A percentile compares a stretch with the other conserved stretches of the same genome.
Conservation (phyloP, 2,329 filamentous ascomycete species). For the Penicillium capsulatum region DNA sequence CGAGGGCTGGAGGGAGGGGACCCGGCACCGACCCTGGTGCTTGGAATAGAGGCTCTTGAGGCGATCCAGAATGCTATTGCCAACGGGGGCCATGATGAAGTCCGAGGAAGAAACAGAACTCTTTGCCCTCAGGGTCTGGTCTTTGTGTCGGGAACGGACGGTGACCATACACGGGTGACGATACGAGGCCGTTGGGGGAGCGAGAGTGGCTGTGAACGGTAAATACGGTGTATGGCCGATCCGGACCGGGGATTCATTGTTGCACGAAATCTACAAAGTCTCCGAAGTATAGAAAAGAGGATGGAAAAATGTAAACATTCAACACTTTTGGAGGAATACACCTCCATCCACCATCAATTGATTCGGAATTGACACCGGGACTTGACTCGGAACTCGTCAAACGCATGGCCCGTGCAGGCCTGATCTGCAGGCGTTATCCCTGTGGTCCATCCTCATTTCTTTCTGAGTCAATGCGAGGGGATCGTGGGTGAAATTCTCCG, state of each 20-base stretch:
- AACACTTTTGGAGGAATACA: no score
- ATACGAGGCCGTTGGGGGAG: neutral
- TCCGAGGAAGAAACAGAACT: neutral
- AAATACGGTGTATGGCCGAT: conserved; percentile 1
- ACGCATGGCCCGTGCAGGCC: no score
- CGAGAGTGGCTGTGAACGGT: conserved; percentile 1
- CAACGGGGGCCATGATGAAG: conserved; percentile 33
- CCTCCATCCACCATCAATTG: no score
- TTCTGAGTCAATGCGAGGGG: conserved; percentile 20
- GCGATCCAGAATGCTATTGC: conserved; percentile 25
- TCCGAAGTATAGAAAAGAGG: no score
- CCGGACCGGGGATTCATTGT: no score
- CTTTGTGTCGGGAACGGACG: conserved; percentile 11
- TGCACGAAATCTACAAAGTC: no score
- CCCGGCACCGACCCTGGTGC: conserved; percentile 26
- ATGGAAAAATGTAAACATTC: no score
- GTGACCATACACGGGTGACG: conserved; percentile 1
- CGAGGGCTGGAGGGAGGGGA: neutral
- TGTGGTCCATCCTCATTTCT: conserved; percentile 13
- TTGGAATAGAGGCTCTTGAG: conserved; percentile 33
- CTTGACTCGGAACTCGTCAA: no score
- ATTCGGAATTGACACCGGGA: no score
- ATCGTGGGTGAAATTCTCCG: conserved; percentile 23
- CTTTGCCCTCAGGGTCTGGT: no score
- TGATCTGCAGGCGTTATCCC: conserved; percentile 15